These are phyloP conservation scores for Fusarium oligoseptatum DNA, from an alignment of 2,329 filamentous ascomycete genomes.

Conservation along the genomic window DNA sequence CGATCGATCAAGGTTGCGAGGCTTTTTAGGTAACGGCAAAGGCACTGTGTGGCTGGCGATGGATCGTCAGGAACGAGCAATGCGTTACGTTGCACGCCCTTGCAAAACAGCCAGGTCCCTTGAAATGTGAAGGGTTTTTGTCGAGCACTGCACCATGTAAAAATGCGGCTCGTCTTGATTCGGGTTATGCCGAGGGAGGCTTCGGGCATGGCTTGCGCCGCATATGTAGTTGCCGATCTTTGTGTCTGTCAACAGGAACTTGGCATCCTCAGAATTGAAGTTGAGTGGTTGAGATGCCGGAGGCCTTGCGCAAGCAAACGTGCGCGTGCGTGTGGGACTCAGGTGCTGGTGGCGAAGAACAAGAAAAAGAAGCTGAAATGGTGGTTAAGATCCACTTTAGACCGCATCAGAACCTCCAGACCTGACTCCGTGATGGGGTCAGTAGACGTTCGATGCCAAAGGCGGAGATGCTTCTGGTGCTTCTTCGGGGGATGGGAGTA, in stretches of 20 bases:
- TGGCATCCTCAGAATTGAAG: conserved; percentile 16
- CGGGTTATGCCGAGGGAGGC: conserved; percentile 27
- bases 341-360: conserved; percentile 26
- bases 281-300: conserved; percentile 16
- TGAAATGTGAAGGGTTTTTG: conserved; percentile 13
- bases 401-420: conserved; percentile 24
- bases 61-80: conserved; percentile 42
- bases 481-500: conserved; percentile 25
- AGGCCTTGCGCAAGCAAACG: conserved; percentile 18
- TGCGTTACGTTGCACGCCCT: conserved; percentile 35
- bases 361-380: conserved; percentile 18
- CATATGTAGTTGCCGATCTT: conserved; percentile 19
- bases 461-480: conserved; percentile 29
- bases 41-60: conserved; percentile 27
- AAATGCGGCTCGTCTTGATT: conserved; percentile 34
- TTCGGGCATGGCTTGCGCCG: conserved; percentile 20
- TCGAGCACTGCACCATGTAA: conserved; percentile 31
- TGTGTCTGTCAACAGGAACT: conserved; percentile 13
- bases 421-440: conserved; percentile 17
- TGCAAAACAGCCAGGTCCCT: conserved; percentile 17
- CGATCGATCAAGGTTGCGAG: conserved; percentile 8
- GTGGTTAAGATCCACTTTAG: conserved; percentile 30
- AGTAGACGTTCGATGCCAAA: conserved; percentile 20
- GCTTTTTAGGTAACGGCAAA: conserved; percentile 35
- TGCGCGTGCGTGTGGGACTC: conserved; percentile 19